Conservation (phyloP, 2,329 filamentous ascomycete genomes). For the Chrysoporthe austroafricana region DNA sequence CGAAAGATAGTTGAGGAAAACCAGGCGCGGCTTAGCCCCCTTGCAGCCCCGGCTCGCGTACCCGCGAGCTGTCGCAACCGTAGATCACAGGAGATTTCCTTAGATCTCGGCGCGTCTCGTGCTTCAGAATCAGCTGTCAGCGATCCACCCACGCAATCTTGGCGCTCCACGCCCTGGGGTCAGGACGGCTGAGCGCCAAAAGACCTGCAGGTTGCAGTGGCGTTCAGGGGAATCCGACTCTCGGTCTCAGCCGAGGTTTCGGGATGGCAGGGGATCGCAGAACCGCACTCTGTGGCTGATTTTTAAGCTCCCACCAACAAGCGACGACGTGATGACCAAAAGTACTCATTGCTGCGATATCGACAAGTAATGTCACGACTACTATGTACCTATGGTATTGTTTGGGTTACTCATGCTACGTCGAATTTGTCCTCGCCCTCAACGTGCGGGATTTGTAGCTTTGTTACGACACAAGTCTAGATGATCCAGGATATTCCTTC, state of each 20-base stretch:
- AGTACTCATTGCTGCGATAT: not conserved
- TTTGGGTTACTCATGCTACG: not conserved
- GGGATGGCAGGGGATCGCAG: conserved; percentile 1
- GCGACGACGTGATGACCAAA: not conserved
- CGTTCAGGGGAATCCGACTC: not conserved
- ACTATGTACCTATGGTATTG: not conserved
- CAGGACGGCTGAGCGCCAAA: conserved; percentile 2
- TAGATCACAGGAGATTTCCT: not conserved
- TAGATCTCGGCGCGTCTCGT: not conserved
- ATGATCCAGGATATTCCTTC: not conserved
- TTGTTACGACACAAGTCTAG: no score
- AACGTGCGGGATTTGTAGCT: not conserved
- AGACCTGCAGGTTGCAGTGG: not conserved
- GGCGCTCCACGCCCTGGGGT: not conserved
- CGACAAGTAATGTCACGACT: not conserved
- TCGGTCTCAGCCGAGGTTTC: conserved; percentile 17
- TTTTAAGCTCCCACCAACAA: not conserved
- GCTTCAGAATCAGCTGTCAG: not conserved
- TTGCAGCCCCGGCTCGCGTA: not conserved
- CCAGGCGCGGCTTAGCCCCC: not conserved
- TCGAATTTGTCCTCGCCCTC: not conserved
- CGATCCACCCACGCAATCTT: not conserved
- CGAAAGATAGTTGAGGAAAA: not conserved
- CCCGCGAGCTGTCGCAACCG: not conserved
- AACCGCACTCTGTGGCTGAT: conserved; percentile 1